phyloP scores from a whole-genome alignment of 148 eudicot genomes.

The Persicaria tinctoria region DNA sequence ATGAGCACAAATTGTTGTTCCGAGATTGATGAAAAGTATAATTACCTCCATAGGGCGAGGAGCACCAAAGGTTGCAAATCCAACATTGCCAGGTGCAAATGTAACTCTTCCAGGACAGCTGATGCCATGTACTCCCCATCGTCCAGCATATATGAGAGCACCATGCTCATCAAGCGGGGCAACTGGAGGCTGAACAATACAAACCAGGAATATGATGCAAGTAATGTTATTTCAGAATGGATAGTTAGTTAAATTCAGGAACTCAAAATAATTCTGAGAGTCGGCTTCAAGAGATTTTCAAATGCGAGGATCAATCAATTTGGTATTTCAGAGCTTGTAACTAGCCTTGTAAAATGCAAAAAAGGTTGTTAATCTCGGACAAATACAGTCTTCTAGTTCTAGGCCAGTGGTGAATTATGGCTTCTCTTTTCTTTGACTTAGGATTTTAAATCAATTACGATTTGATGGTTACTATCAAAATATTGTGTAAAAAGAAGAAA shows the following conservation, averaged over 20 bases:
- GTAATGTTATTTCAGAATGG: not conserved
- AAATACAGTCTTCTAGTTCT: not conserved
- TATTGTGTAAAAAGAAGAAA: not conserved
- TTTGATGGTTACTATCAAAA: not conserved
- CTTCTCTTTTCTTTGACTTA: not conserved
- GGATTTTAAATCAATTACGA: not conserved
- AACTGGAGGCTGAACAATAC: slow-evolving; percentile 43
- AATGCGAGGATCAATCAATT: not conserved
- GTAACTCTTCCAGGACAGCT: slow-evolving; percentile 89
- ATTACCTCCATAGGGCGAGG: slow-evolving; percentile 84
- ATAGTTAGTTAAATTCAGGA: not conserved
- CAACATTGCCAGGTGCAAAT: slow-evolving; percentile 85
- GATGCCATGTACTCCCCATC: slow-evolving; percentile 85
- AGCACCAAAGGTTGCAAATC: slow-evolving; percentile 83
- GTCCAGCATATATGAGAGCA: slow-evolving; percentile 70
- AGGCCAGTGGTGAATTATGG: not conserved
- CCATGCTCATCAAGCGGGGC: slow-evolving; percentile 67
- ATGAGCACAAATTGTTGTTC: not conserved
- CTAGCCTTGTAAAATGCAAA: not conserved
- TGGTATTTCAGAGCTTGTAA: not conserved
- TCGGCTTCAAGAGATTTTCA: not conserved
- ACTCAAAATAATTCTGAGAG: not conserved
- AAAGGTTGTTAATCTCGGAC: not conserved
- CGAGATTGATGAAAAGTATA: not conserved
- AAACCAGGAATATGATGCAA: slow-evolving; percentile 3